Conservation (phyloP, 2,329 filamentous ascomycete species). For the Colletotrichum sp. region DNA sequence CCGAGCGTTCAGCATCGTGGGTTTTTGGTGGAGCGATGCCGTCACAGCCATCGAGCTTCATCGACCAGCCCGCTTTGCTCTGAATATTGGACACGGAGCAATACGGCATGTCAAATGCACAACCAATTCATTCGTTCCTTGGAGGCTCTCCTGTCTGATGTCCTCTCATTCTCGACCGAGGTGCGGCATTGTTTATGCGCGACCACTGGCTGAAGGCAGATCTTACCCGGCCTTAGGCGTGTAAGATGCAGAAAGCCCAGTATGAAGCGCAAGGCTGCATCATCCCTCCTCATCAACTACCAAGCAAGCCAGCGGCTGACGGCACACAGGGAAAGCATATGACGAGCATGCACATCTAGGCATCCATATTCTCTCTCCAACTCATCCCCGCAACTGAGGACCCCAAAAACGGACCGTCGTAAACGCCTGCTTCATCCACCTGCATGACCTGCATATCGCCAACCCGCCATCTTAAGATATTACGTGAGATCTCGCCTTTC, state of each 20-base stretch:
- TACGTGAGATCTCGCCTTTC: slow-evolving; percentile 13
- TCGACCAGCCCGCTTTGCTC: neutral
- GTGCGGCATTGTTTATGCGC: neutral
- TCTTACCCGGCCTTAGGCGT: neutral
- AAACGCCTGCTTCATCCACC: neutral
- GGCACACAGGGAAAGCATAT: neutral
- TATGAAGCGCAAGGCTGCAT: neutral
- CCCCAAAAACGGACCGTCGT: neutral
- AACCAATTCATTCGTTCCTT: neutral
- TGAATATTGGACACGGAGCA: neutral
- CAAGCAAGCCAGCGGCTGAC: neutral
- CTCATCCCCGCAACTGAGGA: neutral
- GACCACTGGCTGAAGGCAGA: neutral
- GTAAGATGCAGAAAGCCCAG: neutral
- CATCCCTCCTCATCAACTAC: neutral
- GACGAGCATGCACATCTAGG: neutral
- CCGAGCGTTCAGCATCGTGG: neutral
- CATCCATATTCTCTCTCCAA: neutral
- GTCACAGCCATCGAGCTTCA: neutral
- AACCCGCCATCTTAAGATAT: neutral
- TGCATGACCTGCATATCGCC: neutral
- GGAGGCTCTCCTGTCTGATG: neutral
- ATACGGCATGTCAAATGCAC: neutral
- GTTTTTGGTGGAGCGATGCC: neutral
- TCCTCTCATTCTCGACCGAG: neutral